Percentiles rank a stretch among this genome's conserved stretches.
Evolutionary conservation across 78 protist genomes (phyloP).

Genomic region (Tieghemostelium lacteum): DNA sequence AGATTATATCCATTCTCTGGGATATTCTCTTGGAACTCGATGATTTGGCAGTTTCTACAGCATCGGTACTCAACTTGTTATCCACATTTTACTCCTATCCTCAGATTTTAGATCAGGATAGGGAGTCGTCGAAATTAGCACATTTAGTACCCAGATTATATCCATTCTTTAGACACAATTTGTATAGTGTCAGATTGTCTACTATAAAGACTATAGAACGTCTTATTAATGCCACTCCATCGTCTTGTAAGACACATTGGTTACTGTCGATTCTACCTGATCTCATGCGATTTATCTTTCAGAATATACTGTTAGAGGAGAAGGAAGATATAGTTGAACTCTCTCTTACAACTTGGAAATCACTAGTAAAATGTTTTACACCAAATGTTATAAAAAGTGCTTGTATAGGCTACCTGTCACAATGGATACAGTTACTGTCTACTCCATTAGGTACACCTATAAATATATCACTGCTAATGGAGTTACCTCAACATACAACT

Average conservation of each 20-base stretch:
- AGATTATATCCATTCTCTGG: constrained; percentile 69
- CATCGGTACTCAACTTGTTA: constrained; percentile 47
- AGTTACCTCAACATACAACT: not conserved
- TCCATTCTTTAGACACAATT: constrained; percentile 69
- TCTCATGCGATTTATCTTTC: constrained; percentile 60
- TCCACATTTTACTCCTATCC: constrained; percentile 50
- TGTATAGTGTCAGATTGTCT: constrained; percentile 53
- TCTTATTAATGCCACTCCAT: constrained; percentile 17
- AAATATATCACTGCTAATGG: constrained; percentile 3
- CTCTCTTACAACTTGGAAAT: constrained; percentile 46
- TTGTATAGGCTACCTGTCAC: constrained; percentile 8
- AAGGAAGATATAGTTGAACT: constrained; percentile 58
- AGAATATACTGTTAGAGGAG: constrained; percentile 71
- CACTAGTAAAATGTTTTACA: constrained; percentile 15
- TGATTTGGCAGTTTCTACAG: constrained; percentile 74
- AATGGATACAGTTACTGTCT: constrained; percentile 48
- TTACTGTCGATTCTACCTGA: constrained; percentile 45
- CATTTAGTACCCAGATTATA: constrained; percentile 63
- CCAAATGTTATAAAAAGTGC: constrained; percentile 30
- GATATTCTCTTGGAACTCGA: constrained; percentile 75
- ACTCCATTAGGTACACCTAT: constrained; percentile 34
- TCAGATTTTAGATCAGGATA: constrained; percentile 28
- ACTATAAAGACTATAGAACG: constrained; percentile 49
- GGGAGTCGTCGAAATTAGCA: not conserved
- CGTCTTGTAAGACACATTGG: constrained; percentile 24